Evolutionary conservation across 805 yeast species (phyloP), one percentile per base, ranked within the genome.

Genomic region (Candida peoriensis): DNA sequence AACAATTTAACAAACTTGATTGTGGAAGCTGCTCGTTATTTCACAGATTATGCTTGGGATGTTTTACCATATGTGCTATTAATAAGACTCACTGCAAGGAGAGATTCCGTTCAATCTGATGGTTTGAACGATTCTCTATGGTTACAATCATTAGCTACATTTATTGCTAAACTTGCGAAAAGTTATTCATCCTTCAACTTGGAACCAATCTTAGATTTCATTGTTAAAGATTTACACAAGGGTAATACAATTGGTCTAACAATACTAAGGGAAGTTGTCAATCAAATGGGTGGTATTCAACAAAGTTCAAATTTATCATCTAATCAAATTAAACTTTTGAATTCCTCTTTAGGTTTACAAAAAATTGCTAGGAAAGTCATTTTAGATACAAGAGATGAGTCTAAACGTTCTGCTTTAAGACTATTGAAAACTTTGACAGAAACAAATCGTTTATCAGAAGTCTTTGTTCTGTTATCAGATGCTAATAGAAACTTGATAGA

Each of bases 1-100:
- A 95, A 83, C 52, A 90, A 90, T 52, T 72, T 90, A 43, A 82
- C 81, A 29, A 78, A 76, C 24, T 65, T 90, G 38, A 77, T 90
- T 6, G 88, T 86, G 8, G 81, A 81, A 30, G 75, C 93, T 6
- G 87, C 96, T 0, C 64, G 76, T 26, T 81, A 75, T 50, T 86
- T 87, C 54, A 81, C 79, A 33, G 70, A 63, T 5, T 80, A 81
- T 48, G 87, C 88, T 0, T 87, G 95, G 88, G 97, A 90, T 55
- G 83, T 78, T 3, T 58, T 90, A 20, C 80, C 89, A 5, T 78
- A 76, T 48, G 87, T 82, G 1, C 58, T 89, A 4, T 63, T 89
- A 50, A 70, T 76, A 50, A 74, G 93, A 44, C 64, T 90, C 16
- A 76, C 89, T 1, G 24, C 38, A 0, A 81, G 79, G n/a, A 68